Evolutionary conservation across 164 flowering plant genomes (phyloP).

Genomic region (Berberis thunbergii): DNA sequence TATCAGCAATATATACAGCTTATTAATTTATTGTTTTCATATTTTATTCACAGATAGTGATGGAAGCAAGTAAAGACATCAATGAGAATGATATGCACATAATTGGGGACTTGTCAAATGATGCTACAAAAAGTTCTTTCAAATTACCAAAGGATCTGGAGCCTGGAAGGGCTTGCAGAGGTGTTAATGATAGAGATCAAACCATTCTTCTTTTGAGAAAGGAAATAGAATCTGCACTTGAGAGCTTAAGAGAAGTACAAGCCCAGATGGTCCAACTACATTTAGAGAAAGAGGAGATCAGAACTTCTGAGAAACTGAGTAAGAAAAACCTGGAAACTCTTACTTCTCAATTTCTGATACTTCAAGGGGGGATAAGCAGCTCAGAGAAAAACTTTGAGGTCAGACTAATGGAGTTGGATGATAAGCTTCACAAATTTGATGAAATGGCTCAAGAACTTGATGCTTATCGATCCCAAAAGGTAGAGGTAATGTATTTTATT

Average conservation of each 20-base stretch:
- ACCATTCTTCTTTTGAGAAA: constrained; percentile 50
- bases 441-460: constrained; percentile 28
- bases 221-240: constrained; percentile 66
- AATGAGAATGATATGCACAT: constrained; percentile 2
- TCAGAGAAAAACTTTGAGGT: constrained; percentile 34
- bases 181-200: constrained; percentile 25
- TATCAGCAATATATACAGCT: not conserved
- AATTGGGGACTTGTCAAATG: constrained; percentile 9
- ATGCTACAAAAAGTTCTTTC: constrained; percentile 6
- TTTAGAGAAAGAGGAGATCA: constrained; percentile 50
- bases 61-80: constrained; percentile 10
- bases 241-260: constrained; percentile 54
- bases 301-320: constrained; percentile 31
- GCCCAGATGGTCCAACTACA: constrained; percentile 45
- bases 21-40: constrained; percentile 10
- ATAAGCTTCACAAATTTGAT: constrained; percentile 36
- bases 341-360: constrained; percentile 26
- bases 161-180: constrained; percentile 13
- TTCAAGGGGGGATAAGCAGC: constrained; percentile 32
- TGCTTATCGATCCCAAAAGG: constrained; percentile 32
- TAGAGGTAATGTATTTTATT: constrained; percentile 38
- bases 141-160: constrained; percentile 7
- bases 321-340: constrained; percentile 31
- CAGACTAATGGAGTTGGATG: constrained; percentile 29
- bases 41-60: constrained; percentile 36